phyloP scores from a whole-genome alignment of 805 yeast genomes.

The Candida golubevii region DNA sequence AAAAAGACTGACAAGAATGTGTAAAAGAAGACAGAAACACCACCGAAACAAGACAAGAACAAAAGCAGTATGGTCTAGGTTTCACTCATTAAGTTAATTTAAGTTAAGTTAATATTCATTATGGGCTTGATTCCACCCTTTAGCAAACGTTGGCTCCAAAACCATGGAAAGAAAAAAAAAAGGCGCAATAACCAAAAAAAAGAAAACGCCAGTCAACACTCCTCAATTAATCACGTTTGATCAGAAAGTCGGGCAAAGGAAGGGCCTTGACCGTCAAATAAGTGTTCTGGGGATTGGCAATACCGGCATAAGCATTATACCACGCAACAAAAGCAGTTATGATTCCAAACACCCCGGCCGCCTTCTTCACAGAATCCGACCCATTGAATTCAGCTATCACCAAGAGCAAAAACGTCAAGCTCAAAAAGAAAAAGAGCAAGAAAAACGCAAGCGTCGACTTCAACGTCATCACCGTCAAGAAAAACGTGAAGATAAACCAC shows the following conservation, averaged over 20 bases:
- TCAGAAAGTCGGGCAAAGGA: conserved; percentile 46
- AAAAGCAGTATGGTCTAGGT: no score
- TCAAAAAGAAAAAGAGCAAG: conserved; percentile 36
- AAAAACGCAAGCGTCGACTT: conserved; percentile 43
- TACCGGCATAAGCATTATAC: conserved; percentile 46
- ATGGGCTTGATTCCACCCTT: no score
- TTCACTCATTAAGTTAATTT: no score
- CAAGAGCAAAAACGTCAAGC: conserved; percentile 39
- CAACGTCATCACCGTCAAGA: conserved; percentile 37
- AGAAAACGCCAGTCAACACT: neutral
- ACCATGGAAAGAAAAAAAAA: neutral
- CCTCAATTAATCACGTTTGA: conserved; percentile 6
- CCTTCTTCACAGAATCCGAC: conserved; percentile 30
- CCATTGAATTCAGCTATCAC: conserved; percentile 35
- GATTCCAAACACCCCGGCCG: conserved; percentile 41
- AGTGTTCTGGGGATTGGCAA: conserved; percentile 58
- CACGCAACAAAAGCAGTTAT: conserved; percentile 41
- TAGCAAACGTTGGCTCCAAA: no score
- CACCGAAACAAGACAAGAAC: no score
- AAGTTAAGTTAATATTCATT: no score
- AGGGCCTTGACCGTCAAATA: conserved; percentile 48
- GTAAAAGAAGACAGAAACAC: no score
- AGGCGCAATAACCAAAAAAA: neutral
- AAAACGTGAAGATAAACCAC: conserved; percentile 44
- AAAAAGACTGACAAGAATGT: no score